Evolutionary conservation across 345 rosid species (phyloP).

Genomic region (Lepidium sativum): DNA sequence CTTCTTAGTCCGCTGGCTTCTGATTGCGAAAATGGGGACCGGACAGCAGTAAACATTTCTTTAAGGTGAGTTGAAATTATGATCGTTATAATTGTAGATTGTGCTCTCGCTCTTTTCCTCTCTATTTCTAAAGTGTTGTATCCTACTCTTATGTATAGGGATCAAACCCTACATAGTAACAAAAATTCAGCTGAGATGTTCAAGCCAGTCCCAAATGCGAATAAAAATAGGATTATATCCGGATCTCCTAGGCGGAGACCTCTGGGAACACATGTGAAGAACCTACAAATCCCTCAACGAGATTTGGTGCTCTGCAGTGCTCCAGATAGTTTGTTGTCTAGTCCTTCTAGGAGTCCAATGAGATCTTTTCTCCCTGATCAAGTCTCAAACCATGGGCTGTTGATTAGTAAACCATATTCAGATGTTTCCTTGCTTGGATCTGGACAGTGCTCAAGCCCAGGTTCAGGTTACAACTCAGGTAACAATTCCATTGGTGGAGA

Average conservation of each 20-base stretch:
- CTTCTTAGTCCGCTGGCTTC: slow-evolving; percentile 62
- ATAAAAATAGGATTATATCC: slow-evolving; percentile 38
- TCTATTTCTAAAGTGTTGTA: slow-evolving; percentile 5
- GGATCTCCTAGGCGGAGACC: slow-evolving; percentile 63
- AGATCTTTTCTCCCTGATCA: slow-evolving; percentile 67
- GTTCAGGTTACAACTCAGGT: slow-evolving; percentile 93
- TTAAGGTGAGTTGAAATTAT: slow-evolving; percentile 43
- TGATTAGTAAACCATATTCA: slow-evolving; percentile 61
- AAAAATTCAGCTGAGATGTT: slow-evolving; percentile 47
- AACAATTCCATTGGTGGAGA: slow-evolving; percentile 95
- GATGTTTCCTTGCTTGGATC: slow-evolving; percentile 79
- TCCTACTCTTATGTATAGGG: slow-evolving; percentile 44
- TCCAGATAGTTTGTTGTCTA: slow-evolving; percentile 91
- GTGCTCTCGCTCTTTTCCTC: neutral
- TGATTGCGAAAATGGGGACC: slow-evolving; percentile 61
- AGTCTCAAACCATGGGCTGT: slow-evolving; percentile 52
- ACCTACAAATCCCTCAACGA: slow-evolving; percentile 58
- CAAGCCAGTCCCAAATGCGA: slow-evolving; percentile 46
- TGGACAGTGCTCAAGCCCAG: slow-evolving; percentile 97
- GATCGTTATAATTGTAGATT: neutral
- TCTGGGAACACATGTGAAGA: slow-evolving; percentile 45
- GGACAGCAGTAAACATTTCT: slow-evolving; percentile 48
- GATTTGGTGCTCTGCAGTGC: slow-evolving; percentile 62
- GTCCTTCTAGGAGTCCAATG: slow-evolving; percentile 97
- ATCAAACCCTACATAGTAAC: slow-evolving; percentile 32